Conservation (phyloP, 257 asterid species). For the Penstemon eatonii region DNA sequence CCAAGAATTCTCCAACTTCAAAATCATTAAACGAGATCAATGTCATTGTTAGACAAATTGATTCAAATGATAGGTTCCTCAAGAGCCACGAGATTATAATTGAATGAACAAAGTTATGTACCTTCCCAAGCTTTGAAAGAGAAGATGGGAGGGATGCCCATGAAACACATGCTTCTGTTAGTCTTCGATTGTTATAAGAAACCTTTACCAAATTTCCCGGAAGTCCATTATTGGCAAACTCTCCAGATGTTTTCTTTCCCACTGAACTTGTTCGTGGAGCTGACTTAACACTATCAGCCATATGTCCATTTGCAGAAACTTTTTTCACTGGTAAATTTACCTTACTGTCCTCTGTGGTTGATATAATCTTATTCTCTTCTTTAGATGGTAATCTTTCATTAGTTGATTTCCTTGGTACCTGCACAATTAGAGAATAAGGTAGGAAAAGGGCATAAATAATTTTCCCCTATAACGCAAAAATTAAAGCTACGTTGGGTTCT, state of each 20-base stretch:
- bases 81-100: not conserved
- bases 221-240: slow-evolving; percentile 54
- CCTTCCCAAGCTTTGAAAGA: slow-evolving; percentile 90
- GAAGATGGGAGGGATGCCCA: slow-evolving; percentile 87
- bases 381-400: slow-evolving; percentile 62
- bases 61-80: not conserved
- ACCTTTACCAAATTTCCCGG: slow-evolving; percentile 78
- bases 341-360: slow-evolving; percentile 57
- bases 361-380: slow-evolving; percentile 51
- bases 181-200: slow-evolving; percentile 54
- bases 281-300: slow-evolving; percentile 47
- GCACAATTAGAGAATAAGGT: slow-evolving; percentile 28
- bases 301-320: slow-evolving; percentile 48
- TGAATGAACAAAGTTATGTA: slow-evolving; percentile 26
- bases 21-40: not conserved
- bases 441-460: slow-evolving; percentile 26
- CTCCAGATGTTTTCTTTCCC: slow-evolving; percentile 63
- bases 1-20: not conserved
- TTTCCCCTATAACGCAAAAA: slow-evolving; percentile 1
- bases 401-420: slow-evolving; percentile 78
- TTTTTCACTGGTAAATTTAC: slow-evolving; percentile 47
- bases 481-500: too few relatives aligned
- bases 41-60: not conserved
- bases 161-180: slow-evolving; percentile 70
- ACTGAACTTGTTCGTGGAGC: slow-evolving; percentile 42